A percentile compares a stretch with the other conserved stretches of the same genome.
These are phyloP conservation scores for Cercospora canescens DNA, from an alignment of 2,329 filamentous ascomycete species.

Conservation along the genomic window DNA sequence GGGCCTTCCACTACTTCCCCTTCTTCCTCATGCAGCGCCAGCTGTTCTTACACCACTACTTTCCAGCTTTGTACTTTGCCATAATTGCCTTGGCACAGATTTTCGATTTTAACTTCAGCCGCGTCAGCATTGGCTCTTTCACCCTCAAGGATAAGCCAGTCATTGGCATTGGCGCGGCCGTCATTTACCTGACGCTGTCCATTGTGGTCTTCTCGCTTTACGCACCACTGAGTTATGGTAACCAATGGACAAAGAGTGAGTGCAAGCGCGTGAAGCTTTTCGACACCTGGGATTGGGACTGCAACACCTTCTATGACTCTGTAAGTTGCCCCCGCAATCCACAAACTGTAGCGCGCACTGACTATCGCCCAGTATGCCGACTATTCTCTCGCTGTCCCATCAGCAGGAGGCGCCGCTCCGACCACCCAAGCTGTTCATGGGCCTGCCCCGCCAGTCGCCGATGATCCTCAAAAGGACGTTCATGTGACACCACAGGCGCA, in stretches of 20 bases:
- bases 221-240: constrained; percentile 87
- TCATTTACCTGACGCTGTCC: constrained; percentile 72
- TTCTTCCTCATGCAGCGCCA: constrained; percentile 98
- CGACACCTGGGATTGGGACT: constrained; percentile 94
- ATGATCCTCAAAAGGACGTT: constrained; percentile 39
- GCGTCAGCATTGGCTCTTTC: constrained; percentile 56
- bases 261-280: constrained; percentile 88
- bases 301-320: constrained; percentile 83
- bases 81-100: constrained; percentile 86
- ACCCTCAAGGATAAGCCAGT: constrained; percentile 65
- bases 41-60: constrained; percentile 97
- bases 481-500: constrained; percentile 37
- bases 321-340: constrained; percentile 62
- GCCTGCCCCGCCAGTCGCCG: constrained; percentile 38
- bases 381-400: constrained; percentile 31
- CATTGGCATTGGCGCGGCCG: constrained; percentile 72
- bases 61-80: constrained; percentile 93
- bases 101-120: constrained; percentile 79
- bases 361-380: constrained; percentile 33
- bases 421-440: constrained; percentile 32
- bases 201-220: constrained; percentile 80
- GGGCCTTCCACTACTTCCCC: constrained; percentile 98
- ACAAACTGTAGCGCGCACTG: background rate
- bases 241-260: constrained; percentile 85
- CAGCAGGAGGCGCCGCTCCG: constrained; percentile 24